Percentiles rank a stretch among this genome's conserved stretches.
Evolutionary conservation across 768 basidiomycete species (phyloP).

Genomic region (Agrocybe praecox): DNA sequence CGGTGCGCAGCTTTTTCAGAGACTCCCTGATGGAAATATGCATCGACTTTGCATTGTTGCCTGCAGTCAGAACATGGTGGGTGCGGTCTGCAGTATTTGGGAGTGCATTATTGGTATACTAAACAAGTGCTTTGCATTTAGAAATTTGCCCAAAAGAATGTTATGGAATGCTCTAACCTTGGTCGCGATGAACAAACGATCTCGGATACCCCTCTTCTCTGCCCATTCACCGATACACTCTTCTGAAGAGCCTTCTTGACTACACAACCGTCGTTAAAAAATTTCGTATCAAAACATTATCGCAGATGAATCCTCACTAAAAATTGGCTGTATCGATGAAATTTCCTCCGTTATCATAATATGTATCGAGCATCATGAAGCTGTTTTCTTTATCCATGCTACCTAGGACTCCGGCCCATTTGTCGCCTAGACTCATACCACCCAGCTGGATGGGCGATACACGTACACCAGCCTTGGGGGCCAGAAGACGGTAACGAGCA

Average conservation of each 20-base stretch:
- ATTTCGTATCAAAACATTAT: no score
- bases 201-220: conserved; percentile 34
- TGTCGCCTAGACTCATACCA: conserved; percentile 50
- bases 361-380: conserved; percentile 45
- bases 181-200: conserved; percentile 38
- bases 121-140: no score
- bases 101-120: conserved; percentile 7
- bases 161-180: conserved; percentile 21
- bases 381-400: conserved; percentile 37
- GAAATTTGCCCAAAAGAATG: background rate
- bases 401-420: conserved; percentile 36
- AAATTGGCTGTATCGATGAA: conserved; percentile 44
- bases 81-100: no score
- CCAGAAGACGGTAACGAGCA: conserved; percentile 38
- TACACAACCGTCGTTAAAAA: conserved; percentile 2
- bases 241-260: conserved; percentile 37
- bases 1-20: conserved; percentile 46
- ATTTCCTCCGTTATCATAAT: conserved; percentile 41
- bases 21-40: conserved; percentile 40
- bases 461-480: conserved; percentile 42
- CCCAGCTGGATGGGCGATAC: conserved; percentile 54
- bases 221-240: conserved; percentile 45
- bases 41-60: conserved; percentile 43
- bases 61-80: background rate
- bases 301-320: conserved; percentile 25